These are phyloP conservation scores for Trypanosoma lewisi DNA, from an alignment of 208 protist genomes.

Conservation along the genomic window DNA sequence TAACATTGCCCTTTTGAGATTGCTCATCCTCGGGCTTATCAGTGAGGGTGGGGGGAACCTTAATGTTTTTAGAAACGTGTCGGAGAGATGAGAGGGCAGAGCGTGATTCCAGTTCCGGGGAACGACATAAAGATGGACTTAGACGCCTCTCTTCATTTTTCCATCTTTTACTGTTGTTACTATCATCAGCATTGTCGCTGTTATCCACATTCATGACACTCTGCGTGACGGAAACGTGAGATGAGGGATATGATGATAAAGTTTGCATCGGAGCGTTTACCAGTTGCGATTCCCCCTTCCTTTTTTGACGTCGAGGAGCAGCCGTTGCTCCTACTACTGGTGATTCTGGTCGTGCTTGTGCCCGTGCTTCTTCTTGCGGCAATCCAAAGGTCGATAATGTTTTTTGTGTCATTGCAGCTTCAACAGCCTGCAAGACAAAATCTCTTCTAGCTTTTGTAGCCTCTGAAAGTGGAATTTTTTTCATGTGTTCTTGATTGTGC, in stretches of 20 bases:
- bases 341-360: not conserved
- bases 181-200: too few species aligned
- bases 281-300: too few species aligned
- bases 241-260: not conserved
- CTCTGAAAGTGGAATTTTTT: conserved; percentile 3
- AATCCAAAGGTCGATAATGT: not conserved
- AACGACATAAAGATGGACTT: too few species aligned
- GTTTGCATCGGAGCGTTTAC: too few species aligned
- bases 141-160: conserved; percentile 1
- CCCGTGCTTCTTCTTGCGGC: too few species aligned
- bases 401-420: conserved; percentile 35
- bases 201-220: not conserved
- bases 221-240: not conserved
- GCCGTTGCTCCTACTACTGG: not conserved
- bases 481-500: conserved; percentile 7
- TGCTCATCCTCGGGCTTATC: too few species aligned
- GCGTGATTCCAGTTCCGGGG: too few species aligned
- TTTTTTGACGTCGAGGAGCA: too few species aligned
- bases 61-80: too few species aligned
- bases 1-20: too few species aligned
- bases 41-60: too few species aligned
- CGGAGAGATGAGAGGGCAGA: too few species aligned
- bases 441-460: conserved; percentile 36
- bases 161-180: not conserved
- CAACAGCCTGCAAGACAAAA: conserved; percentile 60